Conservation (phyloP, 2,329 filamentous ascomycete species). For the Fusarium anthophilum region DNA sequence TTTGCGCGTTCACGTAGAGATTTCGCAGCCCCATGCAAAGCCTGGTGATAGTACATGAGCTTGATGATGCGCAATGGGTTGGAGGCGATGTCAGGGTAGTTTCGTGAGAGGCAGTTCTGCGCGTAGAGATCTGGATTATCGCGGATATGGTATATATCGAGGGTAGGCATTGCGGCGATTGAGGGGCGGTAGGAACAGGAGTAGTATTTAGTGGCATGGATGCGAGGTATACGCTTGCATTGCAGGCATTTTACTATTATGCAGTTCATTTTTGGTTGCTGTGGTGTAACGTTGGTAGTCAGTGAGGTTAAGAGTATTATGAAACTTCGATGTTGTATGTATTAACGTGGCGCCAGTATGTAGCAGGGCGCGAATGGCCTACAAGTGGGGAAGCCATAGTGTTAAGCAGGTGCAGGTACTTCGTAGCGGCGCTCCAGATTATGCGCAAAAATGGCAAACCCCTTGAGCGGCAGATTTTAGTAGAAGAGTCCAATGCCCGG, state of each 20-base stretch:
- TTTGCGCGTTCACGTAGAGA: not conserved
- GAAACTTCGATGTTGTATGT: fast-evolving
- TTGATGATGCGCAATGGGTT: not conserved
- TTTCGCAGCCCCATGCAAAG: not conserved
- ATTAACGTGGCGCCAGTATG: not conserved
- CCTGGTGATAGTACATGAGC: not conserved
- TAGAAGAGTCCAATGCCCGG: too few species aligned
- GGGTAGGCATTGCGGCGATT: not conserved
- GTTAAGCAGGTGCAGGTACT: not conserved
- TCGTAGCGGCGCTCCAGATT: too few species aligned
- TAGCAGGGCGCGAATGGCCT: not conserved
- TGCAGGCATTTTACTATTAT: not conserved
- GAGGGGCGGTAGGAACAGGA: not conserved
- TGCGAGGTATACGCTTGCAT: not conserved
- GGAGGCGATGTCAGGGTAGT: not conserved
- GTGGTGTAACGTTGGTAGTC: too few species aligned
- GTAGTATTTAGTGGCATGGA: fast-evolving
- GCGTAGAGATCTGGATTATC: not conserved
- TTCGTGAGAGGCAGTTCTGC: not conserved
- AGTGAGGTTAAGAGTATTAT: not conserved
- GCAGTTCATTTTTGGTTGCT: not conserved
- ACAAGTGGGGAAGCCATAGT: not conserved
- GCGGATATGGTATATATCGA: not conserved
- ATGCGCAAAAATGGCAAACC: not conserved
- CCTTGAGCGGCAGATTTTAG: too few species aligned